These are phyloP conservation scores for Phtheirospermum japonicum DNA, from an alignment of 257 asterid genomes.

Conservation along the genomic window DNA sequence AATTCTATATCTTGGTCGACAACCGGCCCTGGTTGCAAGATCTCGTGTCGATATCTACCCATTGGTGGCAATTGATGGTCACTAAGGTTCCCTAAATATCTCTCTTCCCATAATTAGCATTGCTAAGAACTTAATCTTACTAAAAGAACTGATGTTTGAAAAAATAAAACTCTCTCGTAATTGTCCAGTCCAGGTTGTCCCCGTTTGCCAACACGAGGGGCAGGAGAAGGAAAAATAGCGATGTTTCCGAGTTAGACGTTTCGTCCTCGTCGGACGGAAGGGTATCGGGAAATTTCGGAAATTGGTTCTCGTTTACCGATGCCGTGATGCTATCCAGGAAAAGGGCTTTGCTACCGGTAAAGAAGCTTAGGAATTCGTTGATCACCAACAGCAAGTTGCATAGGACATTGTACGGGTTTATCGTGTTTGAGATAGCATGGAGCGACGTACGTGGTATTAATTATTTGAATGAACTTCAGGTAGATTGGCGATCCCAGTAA, in stretches of 20 bases:
- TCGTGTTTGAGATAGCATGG: constrained; percentile 79
- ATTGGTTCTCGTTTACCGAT: constrained; percentile 57
- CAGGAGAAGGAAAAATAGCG: constrained; percentile 44
- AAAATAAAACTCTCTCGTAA: constrained; percentile 16
- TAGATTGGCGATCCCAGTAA: no score
- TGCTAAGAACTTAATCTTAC: constrained; percentile 2
- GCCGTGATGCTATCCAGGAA: constrained; percentile 55
- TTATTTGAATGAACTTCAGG: constrained; percentile 84
- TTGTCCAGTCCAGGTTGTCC: constrained; percentile 73
- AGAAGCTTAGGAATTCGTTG: constrained; percentile 60
- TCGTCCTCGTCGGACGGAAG: constrained; percentile 33
- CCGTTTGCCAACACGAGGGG: constrained; percentile 84
- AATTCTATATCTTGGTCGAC: constrained; percentile 69
- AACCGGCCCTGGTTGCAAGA: constrained; percentile 80
- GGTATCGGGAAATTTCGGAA: constrained; percentile 36
- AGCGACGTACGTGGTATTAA: constrained; percentile 70
- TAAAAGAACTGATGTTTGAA: constrained; percentile 22
- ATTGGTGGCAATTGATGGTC: constrained; percentile 87
- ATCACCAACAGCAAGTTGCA: constrained; percentile 58
- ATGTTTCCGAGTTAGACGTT: constrained; percentile 30
- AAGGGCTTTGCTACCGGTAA: constrained; percentile 67
- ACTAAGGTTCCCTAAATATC: constrained; percentile 57
- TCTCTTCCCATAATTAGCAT: constrained; percentile 12
- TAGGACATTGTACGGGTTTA: constrained; percentile 72
- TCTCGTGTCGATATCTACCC: constrained; percentile 64